phyloP scores from a whole-genome alignment of 2,329 filamentous ascomycete species.

The Westerdykella ornata region DNA sequence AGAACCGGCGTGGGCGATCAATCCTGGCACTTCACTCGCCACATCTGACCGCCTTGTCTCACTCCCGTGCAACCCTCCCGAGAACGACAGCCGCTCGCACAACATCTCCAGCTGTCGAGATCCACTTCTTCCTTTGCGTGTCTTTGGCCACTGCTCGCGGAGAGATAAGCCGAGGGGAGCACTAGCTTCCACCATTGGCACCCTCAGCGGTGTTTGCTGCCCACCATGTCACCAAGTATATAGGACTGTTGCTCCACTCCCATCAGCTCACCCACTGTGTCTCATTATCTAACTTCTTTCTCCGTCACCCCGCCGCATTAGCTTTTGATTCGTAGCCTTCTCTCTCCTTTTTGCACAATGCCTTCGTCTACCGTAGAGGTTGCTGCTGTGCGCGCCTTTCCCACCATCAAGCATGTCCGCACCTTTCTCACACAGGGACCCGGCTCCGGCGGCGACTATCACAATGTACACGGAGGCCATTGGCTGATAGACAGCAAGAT shows the following conservation, averaged over 20 bases:
- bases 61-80: too few relatives aligned
- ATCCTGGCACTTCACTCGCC: too few relatives aligned
- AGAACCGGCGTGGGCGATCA: too few relatives aligned
- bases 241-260: constrained; percentile 2
- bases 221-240: too few relatives aligned
- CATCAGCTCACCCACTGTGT: constrained; percentile 7
- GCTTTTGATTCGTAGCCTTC: constrained; percentile 2
- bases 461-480: constrained; percentile 69
- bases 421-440: constrained; percentile 66
- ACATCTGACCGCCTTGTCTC: too few relatives aligned
- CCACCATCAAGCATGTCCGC: constrained; percentile 67
- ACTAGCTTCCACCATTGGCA: too few relatives aligned
- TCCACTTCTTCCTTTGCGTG: too few relatives aligned
- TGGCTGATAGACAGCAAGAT: constrained; percentile 92
- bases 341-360: constrained; percentile 17
- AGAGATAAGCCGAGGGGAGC: too few relatives aligned
- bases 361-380: constrained; percentile 14
- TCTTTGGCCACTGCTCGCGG: too few relatives aligned
- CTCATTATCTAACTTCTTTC: constrained; percentile 10
- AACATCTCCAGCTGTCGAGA: too few relatives aligned
- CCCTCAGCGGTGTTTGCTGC: too few relatives aligned
- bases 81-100: too few relatives aligned
- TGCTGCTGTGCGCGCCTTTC: constrained; percentile 51
- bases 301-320: constrained; percentile 6
- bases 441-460: constrained; percentile 69